Base-by-base conservation (phyloP, 1,284 basidiomycete genomes). In the Cryptococcus deneoformans region DNA sequence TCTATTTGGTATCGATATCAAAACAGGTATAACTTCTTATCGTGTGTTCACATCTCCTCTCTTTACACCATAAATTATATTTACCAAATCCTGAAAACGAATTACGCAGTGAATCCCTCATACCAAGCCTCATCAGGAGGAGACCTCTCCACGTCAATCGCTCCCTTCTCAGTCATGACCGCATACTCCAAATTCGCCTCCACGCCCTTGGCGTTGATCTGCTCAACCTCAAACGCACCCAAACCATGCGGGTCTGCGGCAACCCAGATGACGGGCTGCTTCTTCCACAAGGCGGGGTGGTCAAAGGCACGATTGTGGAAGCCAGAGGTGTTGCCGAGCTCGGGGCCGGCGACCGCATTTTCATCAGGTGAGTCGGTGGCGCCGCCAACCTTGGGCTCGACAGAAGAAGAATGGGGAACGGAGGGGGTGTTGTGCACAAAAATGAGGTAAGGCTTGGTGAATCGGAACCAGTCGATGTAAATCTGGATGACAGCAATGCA, bases 251-350 rank as follows among this genome's bases (percentile, higher is more conserved):
- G 63, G 62, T 80, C 79, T 42, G 77, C 61, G 39, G 72, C 68
- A 51, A 79, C 62, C 79, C 79, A 80, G 56, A 79, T 63, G 45
- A 67, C 50, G 10, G 77, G 75, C 59, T 76, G 75, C 46, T 69
- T 67, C 70, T 78, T 75, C 75, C 75, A 79, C 50, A 74, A 47
- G 5, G 77, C 77, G 5, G 78, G 78, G 68, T 79, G 73, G 58
- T 78, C 73, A 52, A 78, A 79, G 8, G 74, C 77, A 50, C 62
- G 59, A 37, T 66, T 61, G 59, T 73, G 70, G 63, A 67, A 67
- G 12, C 70, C 73, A 20, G 72, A 62, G 16, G 73, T 75, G 62
- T 71, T 68, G 51, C 72, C 70, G 54, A 62, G 62, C 57, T 73
- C 55, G 12, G 65, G 60, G 14, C 72, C 74, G 29, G 68, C 71